Base-by-base conservation (phyloP, 2,329 filamentous ascomycete species). In the Aspergillus chevalieri region DNA sequence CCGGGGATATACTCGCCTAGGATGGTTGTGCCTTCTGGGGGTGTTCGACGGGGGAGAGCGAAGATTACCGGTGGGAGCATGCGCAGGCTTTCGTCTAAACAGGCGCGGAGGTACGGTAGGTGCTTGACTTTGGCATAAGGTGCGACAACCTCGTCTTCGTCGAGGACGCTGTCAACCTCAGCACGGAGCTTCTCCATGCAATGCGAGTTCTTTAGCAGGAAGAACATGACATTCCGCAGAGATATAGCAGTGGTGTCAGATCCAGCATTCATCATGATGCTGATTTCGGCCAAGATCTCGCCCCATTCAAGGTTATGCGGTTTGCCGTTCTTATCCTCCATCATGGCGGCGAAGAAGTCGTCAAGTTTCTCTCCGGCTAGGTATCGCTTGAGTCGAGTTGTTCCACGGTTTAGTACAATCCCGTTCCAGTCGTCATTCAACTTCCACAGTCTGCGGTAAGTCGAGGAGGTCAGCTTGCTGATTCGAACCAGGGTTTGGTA, bases 261-360 rank as follows among this genome's bases (percentile, higher is more conserved):
- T 1, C 78, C 77, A 0, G 78, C 78, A 51, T 76, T 76, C 52
- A 61, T 57, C 56, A 62, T 60, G 39, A 63, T 58, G 21, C 49
- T 56, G 8, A 79, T 64, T 57, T 82, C 79, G 2, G 79, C 78
- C 0, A 78, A 71, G 6, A 82, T 77, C 62, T 83, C 80, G 17
- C 79, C 78, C 72, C 71, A 78, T 50, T 80, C 75, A 2, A 81
- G 69, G 21, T 71, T 71, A 43, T 72, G 65, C 0, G 69, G 63
- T 0, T 53, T 50, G 1, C 69, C 68, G 12, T 68, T 65, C 47
- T 72, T 74, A 50, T 72, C 68, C 30, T 73, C 72, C 74, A 82
- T 78, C 12, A 82, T 58, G 0, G 70, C 67, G 34, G 73, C 65
- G 65, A 82, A 81, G 62, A 82, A 81, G 55, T 82, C 79, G 42